phyloP scores from a whole-genome alignment of 2,329 filamentous ascomycete species.

The Endothia cerciana region DNA sequence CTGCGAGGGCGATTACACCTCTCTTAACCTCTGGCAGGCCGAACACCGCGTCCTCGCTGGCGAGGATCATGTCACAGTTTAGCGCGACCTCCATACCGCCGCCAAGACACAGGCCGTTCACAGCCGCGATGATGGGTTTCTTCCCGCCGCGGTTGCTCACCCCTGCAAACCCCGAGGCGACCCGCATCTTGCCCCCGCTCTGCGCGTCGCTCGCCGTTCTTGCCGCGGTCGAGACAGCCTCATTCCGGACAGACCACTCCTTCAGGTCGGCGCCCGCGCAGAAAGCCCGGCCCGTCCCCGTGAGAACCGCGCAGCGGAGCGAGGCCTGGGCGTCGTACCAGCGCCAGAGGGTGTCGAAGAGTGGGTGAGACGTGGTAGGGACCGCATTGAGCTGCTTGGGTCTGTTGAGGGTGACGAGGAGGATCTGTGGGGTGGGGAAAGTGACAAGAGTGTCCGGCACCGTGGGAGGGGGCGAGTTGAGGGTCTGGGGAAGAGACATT shows the following conservation, averaged over 20 bases:
- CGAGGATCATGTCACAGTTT: conserved; percentile 74
- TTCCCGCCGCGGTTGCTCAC: conserved; percentile 68
- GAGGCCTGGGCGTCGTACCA: conserved; percentile 67
- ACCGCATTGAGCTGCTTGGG: conserved; percentile 63
- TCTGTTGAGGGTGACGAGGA: conserved; percentile 64
- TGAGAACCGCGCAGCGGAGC: conserved; percentile 66
- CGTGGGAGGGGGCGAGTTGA: conserved; percentile 44
- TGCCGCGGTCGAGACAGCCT: conserved; percentile 17
- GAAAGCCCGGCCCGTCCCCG: conserved; percentile 66
- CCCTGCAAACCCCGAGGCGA: conserved; percentile 63
- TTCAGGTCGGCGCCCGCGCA: conserved; percentile 71
- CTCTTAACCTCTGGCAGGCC: conserved; percentile 72
- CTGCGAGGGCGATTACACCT: conserved; percentile 73
- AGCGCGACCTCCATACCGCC: conserved; percentile 78
- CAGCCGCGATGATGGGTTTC: conserved; percentile 77
- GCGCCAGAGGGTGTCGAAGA: conserved; percentile 48
- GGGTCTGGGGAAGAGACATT: conserved; percentile 20
- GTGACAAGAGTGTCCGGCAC: conserved; percentile 48
- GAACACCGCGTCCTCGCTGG: conserved; percentile 62
- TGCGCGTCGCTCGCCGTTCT: conserved; percentile 18
- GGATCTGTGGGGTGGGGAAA: conserved; percentile 57
- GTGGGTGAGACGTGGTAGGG: conserved; percentile 50
- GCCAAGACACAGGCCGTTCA: conserved; percentile 75
- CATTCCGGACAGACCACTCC: conserved; percentile 60
- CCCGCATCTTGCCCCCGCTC: conserved; percentile 34